Conservation (phyloP, 176 grass and related monocot species). For the Chloris gayana region DNA sequence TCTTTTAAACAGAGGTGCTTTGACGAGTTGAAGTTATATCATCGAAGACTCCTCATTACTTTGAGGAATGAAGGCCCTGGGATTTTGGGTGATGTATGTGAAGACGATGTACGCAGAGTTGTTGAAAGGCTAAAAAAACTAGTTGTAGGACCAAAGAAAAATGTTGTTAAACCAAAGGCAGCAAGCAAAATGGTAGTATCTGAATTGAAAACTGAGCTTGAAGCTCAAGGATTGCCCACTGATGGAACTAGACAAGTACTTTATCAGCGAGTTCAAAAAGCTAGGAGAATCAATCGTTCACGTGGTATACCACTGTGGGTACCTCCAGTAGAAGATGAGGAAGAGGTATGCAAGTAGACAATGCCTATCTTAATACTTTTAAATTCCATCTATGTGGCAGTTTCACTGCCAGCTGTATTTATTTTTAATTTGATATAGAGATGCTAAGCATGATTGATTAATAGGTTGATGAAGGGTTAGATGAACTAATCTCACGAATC, state of each 20-base stretch:
- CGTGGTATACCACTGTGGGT: conserved; percentile 95
- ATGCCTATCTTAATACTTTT: conserved; percentile 29
- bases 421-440: conserved; percentile 17
- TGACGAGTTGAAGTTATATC: conserved; percentile 84
- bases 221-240: conserved; percentile 89
- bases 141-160: conserved; percentile 70
- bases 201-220: conserved; percentile 89
- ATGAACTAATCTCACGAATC: conserved; percentile 89
- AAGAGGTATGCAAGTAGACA: conserved; percentile 59
- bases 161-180: conserved; percentile 90
- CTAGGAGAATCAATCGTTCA: conserved; percentile 96
- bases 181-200: conserved; percentile 98
- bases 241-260: conserved; percentile 97
- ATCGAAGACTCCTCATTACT: conserved; percentile 72
- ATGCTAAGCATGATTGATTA: conserved; percentile 32
- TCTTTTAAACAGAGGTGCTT: conserved; percentile 87
- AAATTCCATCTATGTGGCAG: background rate
- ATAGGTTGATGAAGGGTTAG: conserved; percentile 84
- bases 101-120: conserved; percentile 74
- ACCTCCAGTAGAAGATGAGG: conserved; percentile 85
- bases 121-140: conserved; percentile 78
- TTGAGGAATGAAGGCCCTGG: conserved; percentile 86
- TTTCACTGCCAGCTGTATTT: conserved; percentile 31
- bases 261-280: conserved; percentile 97
- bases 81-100: conserved; percentile 84